These are phyloP conservation scores for Knoxdaviesia capensis DNA, from an alignment of 2,329 filamentous ascomycete genomes.

Conservation along the genomic window DNA sequence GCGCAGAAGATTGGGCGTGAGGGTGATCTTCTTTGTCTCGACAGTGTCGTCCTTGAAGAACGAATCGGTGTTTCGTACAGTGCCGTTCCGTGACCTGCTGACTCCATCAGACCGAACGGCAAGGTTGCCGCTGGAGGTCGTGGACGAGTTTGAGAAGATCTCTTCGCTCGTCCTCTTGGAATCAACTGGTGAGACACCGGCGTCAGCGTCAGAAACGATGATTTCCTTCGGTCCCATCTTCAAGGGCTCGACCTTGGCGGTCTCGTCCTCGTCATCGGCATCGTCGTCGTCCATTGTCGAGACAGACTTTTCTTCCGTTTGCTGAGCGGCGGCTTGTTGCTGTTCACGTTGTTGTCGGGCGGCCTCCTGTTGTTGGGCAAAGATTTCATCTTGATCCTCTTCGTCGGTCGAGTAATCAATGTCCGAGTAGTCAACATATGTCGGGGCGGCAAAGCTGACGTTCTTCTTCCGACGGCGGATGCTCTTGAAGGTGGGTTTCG, in stretches of 20 bases:
- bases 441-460: constrained; percentile 68
- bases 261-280: constrained; percentile 23
- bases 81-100: constrained; percentile 61
- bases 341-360: constrained; percentile 12
- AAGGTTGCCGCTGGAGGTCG: no score
- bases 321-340: constrained; percentile 11
- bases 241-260: constrained; percentile 33
- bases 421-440: constrained; percentile 75
- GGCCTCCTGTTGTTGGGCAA: constrained; percentile 14
- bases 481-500: constrained; percentile 64
- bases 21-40: constrained; percentile 91
- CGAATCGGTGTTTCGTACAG: constrained; percentile 77
- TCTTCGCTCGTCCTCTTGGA: constrained; percentile 39
- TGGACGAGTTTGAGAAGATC: constrained; percentile 30
- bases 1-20: constrained; percentile 79
- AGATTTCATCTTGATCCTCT: constrained; percentile 26
- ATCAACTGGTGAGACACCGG: no score
- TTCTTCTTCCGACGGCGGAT: constrained; percentile 74
- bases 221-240: not conserved
- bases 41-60: constrained; percentile 94
- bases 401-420: constrained; percentile 73
- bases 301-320: constrained; percentile 9
- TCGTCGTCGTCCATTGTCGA: constrained; percentile 12
- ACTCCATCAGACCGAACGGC: constrained; percentile 17
- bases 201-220: no score